A percentile compares a stretch with the other conserved stretches of the same genome.
phyloP scores from a whole-genome alignment of 2,329 filamentous ascomycete genomes.

The Davidsoniella australis region DNA sequence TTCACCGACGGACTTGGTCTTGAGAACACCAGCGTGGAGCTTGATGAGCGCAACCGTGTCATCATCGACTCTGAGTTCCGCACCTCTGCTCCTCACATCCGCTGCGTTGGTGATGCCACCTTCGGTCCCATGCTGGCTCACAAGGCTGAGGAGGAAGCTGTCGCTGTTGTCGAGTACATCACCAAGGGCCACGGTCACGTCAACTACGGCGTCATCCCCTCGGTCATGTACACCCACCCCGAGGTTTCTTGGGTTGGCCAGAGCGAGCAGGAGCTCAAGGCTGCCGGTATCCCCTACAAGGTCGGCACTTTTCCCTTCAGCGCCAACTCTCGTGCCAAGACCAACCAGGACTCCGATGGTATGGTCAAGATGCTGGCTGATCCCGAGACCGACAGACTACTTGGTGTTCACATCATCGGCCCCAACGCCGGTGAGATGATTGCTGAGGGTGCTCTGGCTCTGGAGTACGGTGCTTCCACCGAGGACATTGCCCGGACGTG shows the following conservation, averaged over 20 bases:
- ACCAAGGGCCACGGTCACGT: conserved; percentile 96
- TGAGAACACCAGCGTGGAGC: conserved; percentile 83
- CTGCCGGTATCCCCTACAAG: conserved; percentile 76
- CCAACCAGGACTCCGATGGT: conserved; percentile 89
- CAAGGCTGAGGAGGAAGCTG: conserved; percentile 97
- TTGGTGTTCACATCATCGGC: conserved; percentile 93
- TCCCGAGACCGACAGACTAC: conserved; percentile 85
- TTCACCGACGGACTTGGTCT: conserved; percentile 85
- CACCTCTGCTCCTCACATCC: conserved; percentile 93
- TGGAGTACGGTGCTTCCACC: conserved; percentile 90
- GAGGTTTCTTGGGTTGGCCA: conserved; percentile 98
- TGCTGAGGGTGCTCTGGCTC: conserved; percentile 82
- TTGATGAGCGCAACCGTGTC: conserved; percentile 82
- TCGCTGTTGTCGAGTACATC: conserved; percentile 91
- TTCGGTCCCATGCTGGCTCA: conserved; percentile 98
- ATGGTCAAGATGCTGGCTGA: conserved; percentile 95
- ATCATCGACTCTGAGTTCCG: conserved; percentile 98
- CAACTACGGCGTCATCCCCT: conserved; percentile 95
- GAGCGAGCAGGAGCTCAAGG: conserved; percentile 91
- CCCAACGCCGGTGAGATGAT: conserved; percentile 98
- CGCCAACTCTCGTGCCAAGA: conserved; percentile 97
- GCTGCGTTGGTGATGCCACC: conserved; percentile 86
- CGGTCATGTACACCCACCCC: conserved; percentile 98
- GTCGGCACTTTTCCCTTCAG: conserved; percentile 91
- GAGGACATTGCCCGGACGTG: conserved; percentile 91